phyloP scores from a whole-genome alignment of 1,139 yeast species.

The Yamadazyma songkhlaensis region DNA sequence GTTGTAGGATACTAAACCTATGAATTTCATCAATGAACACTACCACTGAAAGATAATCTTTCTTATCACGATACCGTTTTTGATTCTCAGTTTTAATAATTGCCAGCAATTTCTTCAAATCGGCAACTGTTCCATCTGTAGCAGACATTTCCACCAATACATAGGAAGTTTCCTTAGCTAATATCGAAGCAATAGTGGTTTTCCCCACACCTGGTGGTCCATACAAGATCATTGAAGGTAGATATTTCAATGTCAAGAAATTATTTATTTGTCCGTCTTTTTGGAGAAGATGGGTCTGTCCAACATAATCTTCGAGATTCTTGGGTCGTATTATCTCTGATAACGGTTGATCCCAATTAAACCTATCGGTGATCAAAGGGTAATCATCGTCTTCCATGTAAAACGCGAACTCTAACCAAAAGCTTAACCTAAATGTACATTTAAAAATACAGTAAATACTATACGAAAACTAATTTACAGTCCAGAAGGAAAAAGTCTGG shows the following conservation, averaged over 20 bases:
- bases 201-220: conserved; percentile 52
- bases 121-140: conserved; percentile 32
- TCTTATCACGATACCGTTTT: conserved; percentile 13
- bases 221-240: conserved; percentile 43
- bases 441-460: background rate
- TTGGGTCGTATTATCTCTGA: conserved; percentile 22
- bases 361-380: background rate
- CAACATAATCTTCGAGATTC: conserved; percentile 27
- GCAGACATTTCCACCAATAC: conserved; percentile 42
- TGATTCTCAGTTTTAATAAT: conserved; percentile 24
- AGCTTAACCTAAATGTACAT: background rate
- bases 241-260: conserved; percentile 34
- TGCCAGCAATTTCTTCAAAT: conserved; percentile 25
- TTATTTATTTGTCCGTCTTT: conserved; percentile 29
- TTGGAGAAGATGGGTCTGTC: conserved; percentile 35
- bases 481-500: background rate
- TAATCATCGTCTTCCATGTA: background rate
- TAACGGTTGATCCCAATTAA: conserved; percentile 9
- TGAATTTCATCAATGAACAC: conserved; percentile 47
- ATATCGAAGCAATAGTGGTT: conserved; percentile 40
- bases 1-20: conserved; percentile 38
- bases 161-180: conserved; percentile 33
- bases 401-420: too few species aligned
- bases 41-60: conserved; percentile 24
- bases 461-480: background rate